These are phyloP conservation scores for Amanita pallidorosea DNA, from an alignment of 768 basidiomycete species.

Conservation along the genomic window DNA sequence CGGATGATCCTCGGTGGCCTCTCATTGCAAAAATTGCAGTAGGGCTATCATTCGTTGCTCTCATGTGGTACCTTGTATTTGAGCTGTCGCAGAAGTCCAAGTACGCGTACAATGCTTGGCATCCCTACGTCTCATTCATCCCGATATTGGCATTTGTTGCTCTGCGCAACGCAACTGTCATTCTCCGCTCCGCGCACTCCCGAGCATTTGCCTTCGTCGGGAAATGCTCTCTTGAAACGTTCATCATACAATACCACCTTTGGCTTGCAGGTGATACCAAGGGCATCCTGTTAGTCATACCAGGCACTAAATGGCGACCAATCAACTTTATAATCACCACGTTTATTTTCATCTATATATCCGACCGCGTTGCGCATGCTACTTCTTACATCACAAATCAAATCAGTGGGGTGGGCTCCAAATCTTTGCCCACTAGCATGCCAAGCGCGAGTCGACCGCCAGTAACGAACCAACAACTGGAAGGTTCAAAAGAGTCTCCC, in stretches of 20 bases:
- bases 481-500: not conserved
- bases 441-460: conserved; percentile 11
- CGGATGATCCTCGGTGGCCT: conserved; percentile 61
- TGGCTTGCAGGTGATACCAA: conserved; percentile 83
- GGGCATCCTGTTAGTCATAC: conserved; percentile 70
- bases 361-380: conserved; percentile 65
- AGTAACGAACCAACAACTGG: conserved; percentile 1
- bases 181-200: conserved; percentile 62
- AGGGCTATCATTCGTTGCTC: conserved; percentile 36
- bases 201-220: conserved; percentile 73
- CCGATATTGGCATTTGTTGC: conserved; percentile 70
- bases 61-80: conserved; percentile 78
- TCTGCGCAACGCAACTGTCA: conserved; percentile 65
- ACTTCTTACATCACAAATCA: conserved; percentile 59
- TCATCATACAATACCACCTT: conserved; percentile 82
- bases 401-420: conserved; percentile 30
- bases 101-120: conserved; percentile 79
- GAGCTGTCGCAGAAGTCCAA: conserved; percentile 71
- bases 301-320: conserved; percentile 62
- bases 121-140: conserved; percentile 71
- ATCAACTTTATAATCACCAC: conserved; percentile 71
- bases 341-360: conserved; percentile 71
- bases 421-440: conserved; percentile 13
- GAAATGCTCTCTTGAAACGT: conserved; percentile 82
- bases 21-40: conserved; percentile 35